phyloP scores from a whole-genome alignment of 306 rosid genomes.

The Fagus sylvatica region DNA sequence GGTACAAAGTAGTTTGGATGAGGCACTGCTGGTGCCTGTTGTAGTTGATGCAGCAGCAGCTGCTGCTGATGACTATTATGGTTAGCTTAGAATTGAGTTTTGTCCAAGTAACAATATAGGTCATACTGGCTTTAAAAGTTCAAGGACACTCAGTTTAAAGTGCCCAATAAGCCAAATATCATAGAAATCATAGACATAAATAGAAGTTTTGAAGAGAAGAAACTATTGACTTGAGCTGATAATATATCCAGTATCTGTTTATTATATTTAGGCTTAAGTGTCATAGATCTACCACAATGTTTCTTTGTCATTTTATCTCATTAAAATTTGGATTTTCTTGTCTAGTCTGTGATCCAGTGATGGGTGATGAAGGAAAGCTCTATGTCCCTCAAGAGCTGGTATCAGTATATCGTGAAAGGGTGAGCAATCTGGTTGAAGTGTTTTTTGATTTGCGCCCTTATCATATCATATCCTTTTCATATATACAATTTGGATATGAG shows the following conservation, averaged over 20 bases:
- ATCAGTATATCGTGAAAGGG: conserved; percentile 93
- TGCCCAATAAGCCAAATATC: background rate
- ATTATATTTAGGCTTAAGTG: background rate
- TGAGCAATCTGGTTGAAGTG: conserved; percentile 25
- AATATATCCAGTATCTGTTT: background rate
- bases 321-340: conserved; percentile 24
- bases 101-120: background rate
- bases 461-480: background rate
- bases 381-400: conserved; percentile 83
- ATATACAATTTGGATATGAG: background rate
- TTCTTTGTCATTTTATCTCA: conserved; percentile 9
- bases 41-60: background rate
- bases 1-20: background rate
- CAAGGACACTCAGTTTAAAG: background rate
- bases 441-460: background rate
- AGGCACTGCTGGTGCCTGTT: background rate
- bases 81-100: conserved; percentile 3
- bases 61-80: background rate
- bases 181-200: background rate
- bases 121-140: background rate
- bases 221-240: background rate
- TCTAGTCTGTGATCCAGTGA: conserved; percentile 95
- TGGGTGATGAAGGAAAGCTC: conserved; percentile 98
- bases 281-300: background rate
- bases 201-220: background rate